Evolutionary conservation across 805 yeast species (phyloP).

Genomic region (Suhomyces sp.): DNA sequence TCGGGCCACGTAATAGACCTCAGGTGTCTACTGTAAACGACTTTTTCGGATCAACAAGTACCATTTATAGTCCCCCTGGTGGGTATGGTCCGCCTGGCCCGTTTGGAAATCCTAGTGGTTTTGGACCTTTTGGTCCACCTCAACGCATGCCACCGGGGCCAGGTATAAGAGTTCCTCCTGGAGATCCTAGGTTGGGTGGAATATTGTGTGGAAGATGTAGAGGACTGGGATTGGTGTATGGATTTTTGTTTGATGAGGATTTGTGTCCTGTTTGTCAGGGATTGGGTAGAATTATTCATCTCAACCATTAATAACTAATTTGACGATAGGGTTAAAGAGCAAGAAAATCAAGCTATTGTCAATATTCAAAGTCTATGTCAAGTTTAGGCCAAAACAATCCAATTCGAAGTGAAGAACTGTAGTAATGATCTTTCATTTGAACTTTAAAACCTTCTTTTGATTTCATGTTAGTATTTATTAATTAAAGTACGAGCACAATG

Average conservation of each 20-base stretch:
- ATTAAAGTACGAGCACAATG: too few relatives aligned
- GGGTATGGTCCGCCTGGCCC: not conserved
- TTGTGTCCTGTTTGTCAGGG: constrained; percentile 66
- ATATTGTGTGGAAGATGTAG: constrained; percentile 67
- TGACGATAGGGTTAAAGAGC: too few relatives aligned
- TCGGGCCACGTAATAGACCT: constrained; percentile 44
- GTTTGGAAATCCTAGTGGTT: not conserved
- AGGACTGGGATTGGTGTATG: constrained; percentile 55
- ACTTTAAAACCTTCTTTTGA: too few relatives aligned
- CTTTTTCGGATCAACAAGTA: constrained; percentile 4
- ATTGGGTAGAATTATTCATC: constrained; percentile 49
- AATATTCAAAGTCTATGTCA: too few relatives aligned
- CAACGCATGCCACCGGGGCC: not conserved
- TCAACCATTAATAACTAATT: too few relatives aligned
- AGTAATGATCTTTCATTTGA: too few relatives aligned
- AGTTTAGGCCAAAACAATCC: too few relatives aligned
- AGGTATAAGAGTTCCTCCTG: constrained; percentile 53
- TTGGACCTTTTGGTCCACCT: not conserved
- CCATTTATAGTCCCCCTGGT: not conserved
- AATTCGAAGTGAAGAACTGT: too few relatives aligned
- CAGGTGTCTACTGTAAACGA: not conserved
- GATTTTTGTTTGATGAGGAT: constrained; percentile 57
- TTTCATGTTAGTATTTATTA: too few relatives aligned
- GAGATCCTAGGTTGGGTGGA: constrained; percentile 78
- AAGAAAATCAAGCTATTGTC: too few relatives aligned